phyloP scores from a whole-genome alignment of 176 grass and related monocot genomes.

The Triticum monococcum region DNA sequence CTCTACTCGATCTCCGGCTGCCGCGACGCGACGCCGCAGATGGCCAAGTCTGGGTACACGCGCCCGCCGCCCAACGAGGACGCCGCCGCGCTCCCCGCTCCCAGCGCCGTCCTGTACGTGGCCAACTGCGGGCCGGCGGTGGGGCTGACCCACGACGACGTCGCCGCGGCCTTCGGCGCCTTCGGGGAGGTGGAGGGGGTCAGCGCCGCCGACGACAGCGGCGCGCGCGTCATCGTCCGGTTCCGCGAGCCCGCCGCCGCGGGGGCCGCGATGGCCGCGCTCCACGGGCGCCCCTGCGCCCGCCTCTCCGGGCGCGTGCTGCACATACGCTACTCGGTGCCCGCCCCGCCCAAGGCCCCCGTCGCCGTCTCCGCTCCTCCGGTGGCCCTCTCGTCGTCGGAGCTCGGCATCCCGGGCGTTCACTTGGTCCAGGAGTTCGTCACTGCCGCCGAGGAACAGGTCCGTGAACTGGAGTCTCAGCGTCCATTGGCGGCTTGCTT shows the following conservation, averaged over 20 bases:
- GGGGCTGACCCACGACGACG: constrained; percentile 54
- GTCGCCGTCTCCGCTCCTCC: constrained; percentile 18
- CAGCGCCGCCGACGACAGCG: constrained; percentile 62
- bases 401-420: constrained; percentile 74
- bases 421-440: constrained; percentile 76
- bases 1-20: background rate
- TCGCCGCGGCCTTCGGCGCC: constrained; percentile 48
- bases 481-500: no score
- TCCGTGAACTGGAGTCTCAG: constrained; percentile 8
- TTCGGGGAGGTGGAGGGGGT: constrained; percentile 68
- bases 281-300: constrained; percentile 55
- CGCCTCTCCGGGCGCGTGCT: constrained; percentile 50
- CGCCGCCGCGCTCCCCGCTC: background rate
- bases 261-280: constrained; percentile 56
- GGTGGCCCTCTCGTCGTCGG: constrained; percentile 48
- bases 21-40: background rate
- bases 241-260: constrained; percentile 59
- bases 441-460: constrained; percentile 69
- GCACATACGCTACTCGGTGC: constrained; percentile 69
- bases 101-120: constrained; percentile 62
- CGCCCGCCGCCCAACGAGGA: constrained; percentile 28
- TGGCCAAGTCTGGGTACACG: constrained; percentile 51
- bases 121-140: constrained; percentile 89
- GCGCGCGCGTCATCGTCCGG: constrained; percentile 66
- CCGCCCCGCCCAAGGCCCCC: constrained; percentile 39